Evolutionary conservation across 495 filamentous ascomycete genomes (phyloP), one percentile per base, ranked within the genome.

Genomic region (Pyrenula aspistea): DNA sequence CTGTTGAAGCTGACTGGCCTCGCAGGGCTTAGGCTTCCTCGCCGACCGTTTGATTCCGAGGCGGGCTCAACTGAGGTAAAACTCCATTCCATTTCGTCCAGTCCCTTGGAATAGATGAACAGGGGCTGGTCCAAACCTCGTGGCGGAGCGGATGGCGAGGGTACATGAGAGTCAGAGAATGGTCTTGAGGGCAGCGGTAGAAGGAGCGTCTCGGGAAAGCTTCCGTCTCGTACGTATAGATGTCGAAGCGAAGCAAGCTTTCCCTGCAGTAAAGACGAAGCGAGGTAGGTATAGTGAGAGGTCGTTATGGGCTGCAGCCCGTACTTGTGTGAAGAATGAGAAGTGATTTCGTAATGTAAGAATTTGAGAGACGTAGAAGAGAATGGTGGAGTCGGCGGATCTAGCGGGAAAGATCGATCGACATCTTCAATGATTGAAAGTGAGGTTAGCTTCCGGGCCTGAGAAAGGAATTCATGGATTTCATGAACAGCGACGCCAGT

Each of bases 241-340:
- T 82, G 76, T 3, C 70, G 73, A 1, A 98, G 79, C 12, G 78
- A 75, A 10, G 91, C 88, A 0, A 98, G 77, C 8, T 10, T 20
- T 56, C 84, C 82, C n/a, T 80, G 77, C 60, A 89, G 80, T 25
- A 98, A 76, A 3, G 87, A 93, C 42, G 78, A 77, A 22, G 90
- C 79, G n/a, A 98, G 81, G 72, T 95, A 95, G 50, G 76, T 73
- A 66, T 98, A 95, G 73, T 95, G 94, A 54, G 83, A 84, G 2
- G 75, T 70, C 0, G 81, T 77, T 8, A 83, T 80, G 20, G 76
- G 77, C 2, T 82, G 73, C 49, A 87, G 77, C 22, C 79, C 77
- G 57, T 72, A 74, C 15, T 67, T 65, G 50, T 8, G 19, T 0
- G 75, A 71, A 10, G 77, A 67, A 10, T 78, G 63, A 1, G 77